Evolutionary conservation across 305 asterid genomes (phyloP).

Genomic region (Solanum aculeatissimum): DNA sequence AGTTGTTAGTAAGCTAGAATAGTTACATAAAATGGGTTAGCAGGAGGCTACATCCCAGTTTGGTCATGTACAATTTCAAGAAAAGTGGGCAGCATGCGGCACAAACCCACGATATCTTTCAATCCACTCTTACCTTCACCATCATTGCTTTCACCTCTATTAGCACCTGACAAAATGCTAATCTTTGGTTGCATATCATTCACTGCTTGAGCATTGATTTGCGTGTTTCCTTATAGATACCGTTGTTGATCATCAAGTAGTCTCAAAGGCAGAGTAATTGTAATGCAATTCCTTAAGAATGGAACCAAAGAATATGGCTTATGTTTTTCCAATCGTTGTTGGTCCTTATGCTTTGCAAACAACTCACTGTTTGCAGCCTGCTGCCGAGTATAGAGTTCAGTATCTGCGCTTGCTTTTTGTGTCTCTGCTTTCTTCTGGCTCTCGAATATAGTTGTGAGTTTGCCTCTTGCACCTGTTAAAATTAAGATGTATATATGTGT

Average conservation of each 20-base stretch:
- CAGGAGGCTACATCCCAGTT: conserved; percentile 9
- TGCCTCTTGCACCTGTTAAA: too few relatives aligned
- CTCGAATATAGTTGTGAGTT: too few relatives aligned
- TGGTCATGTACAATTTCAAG: conserved; percentile 3
- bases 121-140: background rate
- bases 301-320: background rate
- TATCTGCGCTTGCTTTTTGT: too few relatives aligned
- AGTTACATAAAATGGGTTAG: too few relatives aligned
- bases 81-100: background rate
- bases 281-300: background rate
- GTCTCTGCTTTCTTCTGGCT: too few relatives aligned
- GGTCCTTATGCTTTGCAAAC: conserved; percentile 7
- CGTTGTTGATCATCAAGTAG: conserved; percentile 3
- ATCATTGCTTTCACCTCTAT: background rate
- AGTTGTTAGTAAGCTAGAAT: too few relatives aligned
- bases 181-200: conserved; percentile 4
- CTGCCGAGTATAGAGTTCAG: too few relatives aligned
- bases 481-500: too few relatives aligned
- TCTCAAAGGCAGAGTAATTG: background rate
- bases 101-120: conserved; percentile 4
- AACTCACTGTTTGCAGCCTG: too few relatives aligned
- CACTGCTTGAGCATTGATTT: background rate
- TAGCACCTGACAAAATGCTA: background rate
- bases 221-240: background rate
- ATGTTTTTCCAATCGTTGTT: background rate